Base-by-base conservation (phyloP, 2,329 filamentous ascomycete genomes). In the Paecilomyces dactylethromorphus region DNA sequence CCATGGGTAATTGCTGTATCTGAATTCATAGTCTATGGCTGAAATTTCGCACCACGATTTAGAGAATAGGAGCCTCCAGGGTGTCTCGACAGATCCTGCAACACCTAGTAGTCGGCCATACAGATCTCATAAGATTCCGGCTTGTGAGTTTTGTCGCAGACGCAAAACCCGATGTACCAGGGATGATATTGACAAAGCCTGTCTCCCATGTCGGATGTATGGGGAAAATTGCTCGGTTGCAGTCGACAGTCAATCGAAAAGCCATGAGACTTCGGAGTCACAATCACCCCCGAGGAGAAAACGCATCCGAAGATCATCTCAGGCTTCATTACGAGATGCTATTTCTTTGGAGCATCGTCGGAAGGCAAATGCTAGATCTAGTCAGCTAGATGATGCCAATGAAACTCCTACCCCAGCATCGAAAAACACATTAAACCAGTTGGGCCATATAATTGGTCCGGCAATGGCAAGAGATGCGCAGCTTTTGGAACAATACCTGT, bases 401-500 rank as follows among this genome's bases (percentile, higher is more conserved):
- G 21, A 24, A 26, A 7, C 32, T 31, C n/a, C 53, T 2, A 52
- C n/a, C 15, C 49, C 33, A 12, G 22, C 29, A 33, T 39, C 56
- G 31, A 59, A 60, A 53, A 58, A 61, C 52, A 58, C 63, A 32
- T 60, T 59, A 4, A 61, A 64, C n/a, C 63, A 60, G 12, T 60
- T 62, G 8, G 56, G 50, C 18, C 79, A 81, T 62, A 81, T 84
- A 56, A 75, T 84, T 45, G 80, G 81, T 0, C 81, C 81, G 0
- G 78, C 78, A 0, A 73, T 78, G 22, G 80, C 79, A 3, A 77
- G 76, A 39, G 81, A 84, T 65, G 80, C 77, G 1, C 80, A 83
- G 32, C 72, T 83, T 3, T 64, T 83, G 3, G 76, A 79, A 0
- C 74, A 79, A 55, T 82, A 82, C 57, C 72, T 83, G 15, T 73